Evolutionary conservation across 768 basidiomycete species (phyloP).

Genomic region (Suillus luteus): DNA sequence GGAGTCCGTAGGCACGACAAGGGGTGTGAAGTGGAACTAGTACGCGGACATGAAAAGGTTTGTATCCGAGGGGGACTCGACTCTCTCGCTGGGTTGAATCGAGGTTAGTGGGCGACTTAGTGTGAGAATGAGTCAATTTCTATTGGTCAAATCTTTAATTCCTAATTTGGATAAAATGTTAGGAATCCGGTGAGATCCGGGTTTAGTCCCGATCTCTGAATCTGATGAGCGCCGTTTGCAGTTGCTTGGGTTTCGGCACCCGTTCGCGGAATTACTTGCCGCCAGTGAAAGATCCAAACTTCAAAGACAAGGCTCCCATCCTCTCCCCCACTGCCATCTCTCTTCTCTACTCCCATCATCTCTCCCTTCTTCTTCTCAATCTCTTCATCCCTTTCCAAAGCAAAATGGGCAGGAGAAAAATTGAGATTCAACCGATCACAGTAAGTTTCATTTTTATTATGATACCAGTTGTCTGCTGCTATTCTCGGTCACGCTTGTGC

Average conservation of each 20-base stretch:
- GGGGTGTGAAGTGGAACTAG: constrained; percentile 16
- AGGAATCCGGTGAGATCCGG: constrained; percentile 34
- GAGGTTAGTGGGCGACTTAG: no score
- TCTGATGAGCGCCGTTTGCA: constrained; percentile 40
- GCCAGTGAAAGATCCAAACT: constrained; percentile 37
- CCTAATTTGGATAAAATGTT: neutral
- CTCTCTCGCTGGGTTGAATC: constrained; percentile 23
- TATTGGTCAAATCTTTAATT: constrained; percentile 18
- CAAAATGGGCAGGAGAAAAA: constrained; percentile 75
- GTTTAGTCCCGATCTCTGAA: constrained; percentile 29
- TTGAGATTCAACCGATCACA: constrained; percentile 80
- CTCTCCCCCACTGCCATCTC: constrained; percentile 22
- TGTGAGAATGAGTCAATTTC: constrained; percentile 24
- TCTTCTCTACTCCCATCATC: constrained; percentile 27
- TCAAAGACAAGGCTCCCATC: constrained; percentile 38
- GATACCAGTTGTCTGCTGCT: constrained; percentile 16
- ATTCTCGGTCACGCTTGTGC: constrained; percentile 22
- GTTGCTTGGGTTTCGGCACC: constrained; percentile 38
- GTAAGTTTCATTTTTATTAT: constrained; percentile 45
- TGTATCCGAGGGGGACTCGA: neutral
- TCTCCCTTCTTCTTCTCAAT: constrained; percentile 2
- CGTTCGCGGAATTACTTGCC: constrained; percentile 41
- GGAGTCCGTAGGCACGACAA: constrained; percentile 3
- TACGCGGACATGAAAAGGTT: constrained; percentile 6
- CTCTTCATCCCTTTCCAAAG: constrained; percentile 3